These are phyloP conservation scores for Panaeolus papilionaceus DNA, from an alignment of 768 basidiomycete species.

Conservation along the genomic window DNA sequence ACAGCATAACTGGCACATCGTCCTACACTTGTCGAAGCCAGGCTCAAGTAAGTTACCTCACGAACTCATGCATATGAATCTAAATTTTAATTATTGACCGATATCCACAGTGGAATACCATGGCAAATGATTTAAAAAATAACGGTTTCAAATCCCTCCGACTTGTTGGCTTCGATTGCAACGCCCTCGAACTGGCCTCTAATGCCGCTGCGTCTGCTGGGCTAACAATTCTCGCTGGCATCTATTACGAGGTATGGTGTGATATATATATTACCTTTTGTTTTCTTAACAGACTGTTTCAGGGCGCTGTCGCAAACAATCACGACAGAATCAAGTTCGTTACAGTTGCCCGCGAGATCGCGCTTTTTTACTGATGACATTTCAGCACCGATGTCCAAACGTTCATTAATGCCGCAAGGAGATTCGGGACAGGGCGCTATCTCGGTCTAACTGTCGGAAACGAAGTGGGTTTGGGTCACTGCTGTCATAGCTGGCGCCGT, in stretches of 20 bases:
- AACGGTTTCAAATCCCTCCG: slow-evolving; percentile 42
- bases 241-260: slow-evolving; percentile 35
- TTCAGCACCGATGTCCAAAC: slow-evolving; percentile 41
- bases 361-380: background rate
- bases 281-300: background rate
- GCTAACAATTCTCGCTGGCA: slow-evolving; percentile 41
- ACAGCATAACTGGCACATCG: slow-evolving; percentile 35
- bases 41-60: slow-evolving; percentile 31
- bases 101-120: slow-evolving; percentile 39
- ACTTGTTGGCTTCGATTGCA: slow-evolving; percentile 43
- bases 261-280: background rate
- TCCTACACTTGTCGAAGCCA: slow-evolving; percentile 43
- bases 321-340: slow-evolving; percentile 37
- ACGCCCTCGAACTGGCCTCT: slow-evolving; percentile 42
- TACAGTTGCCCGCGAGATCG: background rate
- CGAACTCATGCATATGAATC: background rate
- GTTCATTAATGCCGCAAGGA: slow-evolving; percentile 38
- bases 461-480: slow-evolving; percentile 31
- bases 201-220: slow-evolving; percentile 38
- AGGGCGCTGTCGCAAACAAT: slow-evolving; percentile 37
- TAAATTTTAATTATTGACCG: background rate
- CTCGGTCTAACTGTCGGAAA: slow-evolving; percentile 45
- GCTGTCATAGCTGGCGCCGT: too few species aligned
- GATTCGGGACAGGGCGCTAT: slow-evolving; percentile 40
- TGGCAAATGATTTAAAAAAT: slow-evolving; percentile 37